Base-by-base conservation (phyloP, 2,329 filamentous ascomycete genomes). In the Pseudogymnoascus sp. region DNA sequence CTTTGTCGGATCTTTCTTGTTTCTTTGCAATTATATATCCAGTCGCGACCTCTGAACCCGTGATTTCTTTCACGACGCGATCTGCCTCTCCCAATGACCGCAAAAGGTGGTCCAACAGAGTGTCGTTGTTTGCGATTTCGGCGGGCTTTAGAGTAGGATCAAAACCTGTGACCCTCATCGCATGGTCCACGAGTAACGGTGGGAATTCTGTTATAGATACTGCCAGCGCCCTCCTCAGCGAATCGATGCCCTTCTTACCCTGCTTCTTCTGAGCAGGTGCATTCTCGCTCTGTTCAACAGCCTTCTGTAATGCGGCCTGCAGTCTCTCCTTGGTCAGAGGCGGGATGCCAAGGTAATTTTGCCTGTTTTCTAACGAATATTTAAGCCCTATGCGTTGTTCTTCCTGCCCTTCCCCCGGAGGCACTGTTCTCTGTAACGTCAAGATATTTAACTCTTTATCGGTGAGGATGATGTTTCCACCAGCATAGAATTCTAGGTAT, bases 401-500 rank as follows among this genome's bases (percentile, higher is more conserved):
- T 71, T 96, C 93, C 71, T 96, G 88, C n/a, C 89, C 89, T 61
- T 89, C 88, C 2, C 88, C 89, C 69, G 92, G 90, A 4, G 85
- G 79, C 1, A 97, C 93, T 67, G 89, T 88, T 63, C 95, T 86
- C 68, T 95, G 79, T 19, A 99, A 77, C 0, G 89, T 86, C 37
- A 97, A 75, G 63, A 97, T 93, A 66, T 88, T 95, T 61, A 93
- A 79, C 23, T 96, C 88, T 60, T 82, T 83, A 72, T 97, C 92
- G 2, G 95, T 96, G 62, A 99, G 81, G 65, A 99, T 91, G 65
- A 99, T 88, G 73, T 99, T 99, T 53, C 95, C 95, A 61, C 90
- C 90, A 1, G 95, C 93, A 73, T 96, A 99, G 78, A 99, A 99
- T 77, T 99, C 95, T 29, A 99, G 79, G 73, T 91, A 97, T 21